Evolutionary conservation across 495 filamentous ascomycete genomes (phyloP), one percentile per base, ranked within the genome.

Genomic region (Daldinia childiae): DNA sequence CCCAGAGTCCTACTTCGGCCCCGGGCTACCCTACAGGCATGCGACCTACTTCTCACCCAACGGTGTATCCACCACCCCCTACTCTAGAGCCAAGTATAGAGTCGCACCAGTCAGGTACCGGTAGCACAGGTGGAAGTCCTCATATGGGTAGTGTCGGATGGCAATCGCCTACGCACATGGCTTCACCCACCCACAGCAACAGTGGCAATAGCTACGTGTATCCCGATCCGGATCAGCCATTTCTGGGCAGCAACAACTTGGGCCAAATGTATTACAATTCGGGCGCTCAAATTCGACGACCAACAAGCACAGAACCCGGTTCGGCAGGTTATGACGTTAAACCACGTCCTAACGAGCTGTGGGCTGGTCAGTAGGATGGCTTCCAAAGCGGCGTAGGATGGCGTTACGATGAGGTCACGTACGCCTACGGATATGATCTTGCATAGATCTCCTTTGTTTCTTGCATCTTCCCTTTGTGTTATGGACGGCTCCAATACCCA

Each of bases 31-130:
- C 82, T 65, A 81, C 82, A 29, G 79, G 79, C 15, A 84, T 87
- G 78, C 82, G 86, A 36, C 87, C 87, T 19, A 86, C 88, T 1
- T 97, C 94, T 19, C 93, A 97, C 80, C 94, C 94, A 0, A 88
- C 82, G 9, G 86, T 83, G 48, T 97, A 94, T 75, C 91, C 87
- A 26, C 93, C 92, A 7, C 95, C 95, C 0, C 89, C 91, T 39
- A 92, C 93, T 34, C 86, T 99, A 6, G 95, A 99, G 77, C 95
- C 95, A 24, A 94, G 91, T 50, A 84, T 93, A 36, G 93, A 93
- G 75, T 87, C 87, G 32, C 92, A 94, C 68, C 89, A 90, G 34
- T 81, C 81, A 30, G 85, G 87, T 1, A 73, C 78, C 9, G 90
- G 87, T 69, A 93, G 90, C 72, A 88, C 85, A 6, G 84, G 75